These are phyloP conservation scores for Globisporangium canariense DNA, from an alignment of 352 stramenopile genomes.

Conservation along the genomic window DNA sequence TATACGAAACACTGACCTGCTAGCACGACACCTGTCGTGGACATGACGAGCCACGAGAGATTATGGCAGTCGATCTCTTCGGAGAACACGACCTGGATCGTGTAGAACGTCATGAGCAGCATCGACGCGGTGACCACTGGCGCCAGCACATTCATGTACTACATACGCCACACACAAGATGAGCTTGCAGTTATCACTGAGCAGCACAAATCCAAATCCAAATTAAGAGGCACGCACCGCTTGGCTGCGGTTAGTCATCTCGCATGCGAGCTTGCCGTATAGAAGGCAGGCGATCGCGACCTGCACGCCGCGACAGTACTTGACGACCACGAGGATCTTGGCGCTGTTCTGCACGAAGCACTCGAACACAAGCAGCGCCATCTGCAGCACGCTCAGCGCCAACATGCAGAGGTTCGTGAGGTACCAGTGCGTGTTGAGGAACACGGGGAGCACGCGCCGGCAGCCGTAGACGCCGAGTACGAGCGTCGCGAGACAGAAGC, in stretches of 20 bases:
- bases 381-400: constrained; percentile 51
- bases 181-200: neutral
- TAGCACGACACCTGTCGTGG: constrained; percentile 49
- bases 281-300: constrained; percentile 65
- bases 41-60: constrained; percentile 69
- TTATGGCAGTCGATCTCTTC: constrained; percentile 70
- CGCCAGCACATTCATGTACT: constrained; percentile 54
- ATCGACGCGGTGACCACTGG: constrained; percentile 46
- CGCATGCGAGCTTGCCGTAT: constrained; percentile 64
- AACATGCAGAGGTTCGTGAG: constrained; percentile 60
- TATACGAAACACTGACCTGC: constrained; percentile 31
- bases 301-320: constrained; percentile 71
- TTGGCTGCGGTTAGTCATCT: constrained; percentile 44
- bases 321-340: constrained; percentile 60
- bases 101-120: constrained; percentile 54
- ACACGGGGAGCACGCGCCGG: constrained; percentile 52
- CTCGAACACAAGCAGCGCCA: constrained; percentile 61
- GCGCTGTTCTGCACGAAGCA: constrained; percentile 57
- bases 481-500: constrained; percentile 51
- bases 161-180: neutral
- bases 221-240: constrained; percentile 17
- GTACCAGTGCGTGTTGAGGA: constrained; percentile 56
- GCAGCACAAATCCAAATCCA: neutral
- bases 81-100: constrained; percentile 39
- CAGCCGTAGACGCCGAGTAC: constrained; percentile 37